These are phyloP conservation scores for Fistulinella cinereoalba DNA, from an alignment of 1,284 basidiomycete genomes.

Conservation along the genomic window DNA sequence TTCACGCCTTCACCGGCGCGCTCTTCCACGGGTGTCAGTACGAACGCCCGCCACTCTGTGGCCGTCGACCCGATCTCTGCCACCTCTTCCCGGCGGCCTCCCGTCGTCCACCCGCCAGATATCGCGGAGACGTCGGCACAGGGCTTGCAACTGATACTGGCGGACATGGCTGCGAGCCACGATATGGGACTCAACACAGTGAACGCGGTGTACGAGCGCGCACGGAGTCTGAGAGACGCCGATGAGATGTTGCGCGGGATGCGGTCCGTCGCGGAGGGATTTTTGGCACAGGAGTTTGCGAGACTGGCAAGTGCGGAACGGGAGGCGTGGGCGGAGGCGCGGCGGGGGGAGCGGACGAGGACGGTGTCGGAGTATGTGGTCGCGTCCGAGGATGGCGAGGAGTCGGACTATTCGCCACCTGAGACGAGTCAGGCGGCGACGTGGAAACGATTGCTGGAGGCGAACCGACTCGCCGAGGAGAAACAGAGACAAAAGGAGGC, in stretches of 20 bases:
- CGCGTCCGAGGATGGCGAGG: conserved; percentile 16
- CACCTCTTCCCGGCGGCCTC: neutral
- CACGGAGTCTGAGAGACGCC: conserved; percentile 20
- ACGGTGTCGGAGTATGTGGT: conserved; percentile 11
- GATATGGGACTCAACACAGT: conserved; percentile 22
- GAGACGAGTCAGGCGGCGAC: conserved; percentile 29
- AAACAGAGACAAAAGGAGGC: no score
- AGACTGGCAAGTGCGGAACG: neutral
- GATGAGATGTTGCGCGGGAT: conserved; percentile 29
- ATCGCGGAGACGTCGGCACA: conserved; percentile 14
- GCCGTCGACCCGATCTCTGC: neutral
- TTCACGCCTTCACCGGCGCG: conserved; percentile 6
- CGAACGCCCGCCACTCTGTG: neutral
- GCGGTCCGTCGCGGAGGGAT: conserved; percentile 25
- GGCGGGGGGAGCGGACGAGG: neutral
- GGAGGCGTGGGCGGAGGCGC: neutral
- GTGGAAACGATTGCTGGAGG: conserved; percentile 24
- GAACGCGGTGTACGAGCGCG: conserved; percentile 22
- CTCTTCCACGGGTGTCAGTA: neutral
- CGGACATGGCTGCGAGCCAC: conserved; percentile 27
- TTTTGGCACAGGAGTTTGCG: conserved; percentile 17
- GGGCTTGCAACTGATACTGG: conserved; percentile 22
- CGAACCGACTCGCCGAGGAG: no score
- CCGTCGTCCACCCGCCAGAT: conserved; percentile 14
- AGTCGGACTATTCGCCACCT: conserved; percentile 30